Evolutionary conservation across 176 grass and related monocot genomes (phyloP).

Genomic region (Cenchrus americanus): DNA sequence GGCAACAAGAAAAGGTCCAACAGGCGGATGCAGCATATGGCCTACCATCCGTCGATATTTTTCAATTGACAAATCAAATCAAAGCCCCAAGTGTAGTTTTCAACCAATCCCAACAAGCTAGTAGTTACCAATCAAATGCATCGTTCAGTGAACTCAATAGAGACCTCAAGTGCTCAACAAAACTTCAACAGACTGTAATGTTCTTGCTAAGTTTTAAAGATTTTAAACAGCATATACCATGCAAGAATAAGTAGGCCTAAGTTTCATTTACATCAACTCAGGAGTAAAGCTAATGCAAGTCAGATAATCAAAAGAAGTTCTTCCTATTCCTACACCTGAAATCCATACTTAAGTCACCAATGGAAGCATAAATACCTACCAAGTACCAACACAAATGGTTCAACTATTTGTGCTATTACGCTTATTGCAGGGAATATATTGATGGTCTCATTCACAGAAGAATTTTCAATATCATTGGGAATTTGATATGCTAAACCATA

Average conservation of each 20-base stretch:
- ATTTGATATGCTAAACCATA: slow-evolving; percentile 16
- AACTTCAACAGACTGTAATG: not conserved
- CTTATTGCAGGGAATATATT: slow-evolving; percentile 6
- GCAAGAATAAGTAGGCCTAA: not conserved
- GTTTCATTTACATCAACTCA: not conserved
- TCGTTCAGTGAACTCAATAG: not conserved
- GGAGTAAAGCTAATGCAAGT: slow-evolving; percentile 9
- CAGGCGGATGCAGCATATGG: not conserved
- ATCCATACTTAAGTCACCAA: not conserved
- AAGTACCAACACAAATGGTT: not conserved
- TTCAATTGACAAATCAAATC: not conserved
- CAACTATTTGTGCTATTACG: not conserved
- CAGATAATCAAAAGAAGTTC: not conserved
- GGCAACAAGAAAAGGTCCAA: slow-evolving; percentile 11
- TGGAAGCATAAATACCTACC: not conserved
- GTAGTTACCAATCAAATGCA: not conserved
- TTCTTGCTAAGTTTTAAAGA: not conserved
- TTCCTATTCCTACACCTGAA: not conserved
- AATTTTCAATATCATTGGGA: not conserved
- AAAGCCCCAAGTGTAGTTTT: not conserved
- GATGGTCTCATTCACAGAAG: not conserved
- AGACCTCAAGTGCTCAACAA: slow-evolving; percentile 11
- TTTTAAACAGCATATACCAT: slow-evolving; percentile 13
- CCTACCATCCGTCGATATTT: slow-evolving; percentile 1
- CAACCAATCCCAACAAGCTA: not conserved